Evolutionary conservation across 139 green algal genomes (phyloP), one percentile per base, ranked within the genome.

Genomic region (Bryopsis sp.): DNA sequence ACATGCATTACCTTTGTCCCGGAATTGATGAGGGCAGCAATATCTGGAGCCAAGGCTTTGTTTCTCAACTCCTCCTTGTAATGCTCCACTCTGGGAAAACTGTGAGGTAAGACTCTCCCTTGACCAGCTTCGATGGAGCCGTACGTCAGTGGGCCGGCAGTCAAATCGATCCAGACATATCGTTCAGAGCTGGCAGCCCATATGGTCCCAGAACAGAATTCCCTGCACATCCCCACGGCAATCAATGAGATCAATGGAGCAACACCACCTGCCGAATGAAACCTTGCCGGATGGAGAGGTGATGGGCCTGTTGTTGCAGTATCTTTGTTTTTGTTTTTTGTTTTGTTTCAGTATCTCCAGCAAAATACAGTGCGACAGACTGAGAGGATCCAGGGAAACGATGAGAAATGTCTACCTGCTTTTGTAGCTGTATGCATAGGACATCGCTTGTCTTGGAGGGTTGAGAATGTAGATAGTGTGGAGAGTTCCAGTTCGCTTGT

Each of bases 1-100:
- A 7, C 4, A 39, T 5, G 29, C 15, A 33, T 39, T 6, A 65
- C 58, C 43, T 65, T 31, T 39, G 24, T 39, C 6, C 32, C 58
- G 6, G 58, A 65, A 39, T 65, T 6, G 31, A 65, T 65, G 32
- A 65, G 39, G 26, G 58, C 58, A 46, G 58, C 58, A 31, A 65
- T 7, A 65, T 65, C 58, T 39, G 58, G 58, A 6, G 43, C 58
- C 28, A 65, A 7, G 6, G 58, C 58, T 39, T 39, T 65, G 4
- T 39, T 22, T 6, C 31, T 15, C 7, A 46, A 6, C 28, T 26
- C 6, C 11, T 7, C 4, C 19, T 31, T 6, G 24, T 65, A 65
- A 33, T 5, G 19, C 3, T 43, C 58, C 58, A 65, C 28, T 65
- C 6, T 4, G 24, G 58, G 58, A 39, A 65, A 65, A 65, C 58